These are phyloP conservation scores for Parascedosporium putredinis DNA, from an alignment of 2,329 filamentous ascomycete genomes.

Conservation along the genomic window DNA sequence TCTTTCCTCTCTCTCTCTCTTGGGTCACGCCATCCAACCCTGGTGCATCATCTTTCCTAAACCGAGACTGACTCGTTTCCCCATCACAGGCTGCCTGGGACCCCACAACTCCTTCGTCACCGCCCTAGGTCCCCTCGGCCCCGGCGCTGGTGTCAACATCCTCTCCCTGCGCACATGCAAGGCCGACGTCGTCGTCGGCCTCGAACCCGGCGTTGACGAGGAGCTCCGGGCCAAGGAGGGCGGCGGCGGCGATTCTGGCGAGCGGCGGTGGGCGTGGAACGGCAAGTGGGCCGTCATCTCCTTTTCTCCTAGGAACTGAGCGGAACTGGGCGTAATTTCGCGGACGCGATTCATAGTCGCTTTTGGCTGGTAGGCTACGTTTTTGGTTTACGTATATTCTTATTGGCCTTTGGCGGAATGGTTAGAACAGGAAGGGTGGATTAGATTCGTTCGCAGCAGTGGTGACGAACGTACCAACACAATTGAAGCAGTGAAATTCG, in stretches of 20 bases:
- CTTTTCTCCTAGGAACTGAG: slow-evolving; percentile 36
- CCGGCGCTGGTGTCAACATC: slow-evolving; percentile 70
- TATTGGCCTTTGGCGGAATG: too few relatives aligned
- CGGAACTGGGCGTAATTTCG: too few relatives aligned
- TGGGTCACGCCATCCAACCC: too few relatives aligned
- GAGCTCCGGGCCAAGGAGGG: slow-evolving; percentile 56
- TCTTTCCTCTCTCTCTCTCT: neutral
- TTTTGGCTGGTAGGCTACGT: too few relatives aligned
- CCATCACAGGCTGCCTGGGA: slow-evolving; percentile 60
- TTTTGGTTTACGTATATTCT: too few relatives aligned
- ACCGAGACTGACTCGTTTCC: too few relatives aligned
- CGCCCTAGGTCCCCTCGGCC: slow-evolving; percentile 78
- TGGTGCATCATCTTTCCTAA: too few relatives aligned
- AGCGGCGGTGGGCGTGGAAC: slow-evolving; percentile 85
- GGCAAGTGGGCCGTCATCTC: slow-evolving; percentile 96
- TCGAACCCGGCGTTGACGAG: slow-evolving; percentile 76
- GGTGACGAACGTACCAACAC: too few relatives aligned
- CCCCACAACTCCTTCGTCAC: slow-evolving; percentile 69
- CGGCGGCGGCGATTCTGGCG: slow-evolving; percentile 59
- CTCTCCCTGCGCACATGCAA: slow-evolving; percentile 90
- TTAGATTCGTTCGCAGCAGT: too few relatives aligned
- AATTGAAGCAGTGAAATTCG: too few relatives aligned
- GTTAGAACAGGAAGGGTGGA: too few relatives aligned
- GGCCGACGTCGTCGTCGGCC: slow-evolving; percentile 85
- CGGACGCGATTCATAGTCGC: too few relatives aligned